A percentile compares a stretch with the other conserved stretches of the same genome.
Conservation (phyloP, 768 basidiomycete species). For the Amanita thiersii region DNA sequence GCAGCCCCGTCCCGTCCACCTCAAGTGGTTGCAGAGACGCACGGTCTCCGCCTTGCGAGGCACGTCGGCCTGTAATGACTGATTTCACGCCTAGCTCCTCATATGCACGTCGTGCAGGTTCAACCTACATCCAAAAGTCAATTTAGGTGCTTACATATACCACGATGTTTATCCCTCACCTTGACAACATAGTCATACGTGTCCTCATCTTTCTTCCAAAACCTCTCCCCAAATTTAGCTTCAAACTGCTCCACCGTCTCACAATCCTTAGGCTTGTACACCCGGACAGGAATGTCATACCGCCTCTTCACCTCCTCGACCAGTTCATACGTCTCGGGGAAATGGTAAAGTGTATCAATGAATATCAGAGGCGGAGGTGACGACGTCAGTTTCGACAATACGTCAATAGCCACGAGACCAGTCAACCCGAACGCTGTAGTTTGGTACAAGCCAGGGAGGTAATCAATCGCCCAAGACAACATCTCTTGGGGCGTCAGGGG, state of each 20-base stretch:
- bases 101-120: constrained; percentile 88
- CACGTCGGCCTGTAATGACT: constrained; percentile 92
- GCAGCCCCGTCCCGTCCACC: constrained; percentile 79
- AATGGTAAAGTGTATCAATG: constrained; percentile 95
- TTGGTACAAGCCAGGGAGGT: constrained; percentile 78
- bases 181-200: constrained; percentile 91
- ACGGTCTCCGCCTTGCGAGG: constrained; percentile 90
- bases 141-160: too few relatives aligned
- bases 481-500: constrained; percentile 76
- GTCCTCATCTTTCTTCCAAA: constrained; percentile 87
- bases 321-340: constrained; percentile 85
- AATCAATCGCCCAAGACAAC: constrained; percentile 73
- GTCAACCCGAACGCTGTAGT: constrained; percentile 97
- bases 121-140: too few relatives aligned
- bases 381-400: constrained; percentile 78
- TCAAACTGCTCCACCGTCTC: constrained; percentile 69
- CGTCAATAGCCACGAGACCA: constrained; percentile 88
- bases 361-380: constrained; percentile 83
- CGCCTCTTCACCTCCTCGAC: constrained; percentile 71
- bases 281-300: constrained; percentile 67
- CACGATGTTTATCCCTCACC: constrained; percentile 45
- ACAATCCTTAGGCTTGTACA: constrained; percentile 74
- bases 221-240: constrained; percentile 60
- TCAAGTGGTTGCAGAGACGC: constrained; percentile 79
- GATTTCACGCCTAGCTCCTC: constrained; percentile 67